Evolutionary conservation across 129 eudicot species (phyloP).

Genomic region (Daucus carota): DNA sequence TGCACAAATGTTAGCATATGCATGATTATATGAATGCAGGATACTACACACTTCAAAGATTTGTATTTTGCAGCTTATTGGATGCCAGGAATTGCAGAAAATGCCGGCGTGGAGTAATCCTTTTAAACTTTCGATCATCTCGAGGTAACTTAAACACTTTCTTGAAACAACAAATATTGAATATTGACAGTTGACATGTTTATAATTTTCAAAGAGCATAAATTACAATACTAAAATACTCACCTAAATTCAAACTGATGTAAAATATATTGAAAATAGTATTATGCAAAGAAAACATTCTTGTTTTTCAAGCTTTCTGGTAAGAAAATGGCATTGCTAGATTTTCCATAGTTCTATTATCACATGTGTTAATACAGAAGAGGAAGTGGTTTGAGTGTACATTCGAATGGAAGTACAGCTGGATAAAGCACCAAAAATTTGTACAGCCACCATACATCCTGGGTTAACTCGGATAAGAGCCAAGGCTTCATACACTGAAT

Average conservation of each 20-base stretch:
- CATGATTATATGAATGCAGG: not conserved
- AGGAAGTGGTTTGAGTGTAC: not conserved
- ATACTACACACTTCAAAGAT: not conserved
- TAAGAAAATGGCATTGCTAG: conserved; percentile 1
- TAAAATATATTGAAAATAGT: not conserved
- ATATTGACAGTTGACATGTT: not conserved
- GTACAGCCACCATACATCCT: not conserved
- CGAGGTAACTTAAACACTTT: not conserved
- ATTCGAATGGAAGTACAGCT: conserved; percentile 1
- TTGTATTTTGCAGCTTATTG: not conserved
- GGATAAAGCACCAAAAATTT: not conserved
- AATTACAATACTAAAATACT: not conserved
- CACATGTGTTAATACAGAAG: not conserved
- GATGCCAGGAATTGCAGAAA: not conserved
- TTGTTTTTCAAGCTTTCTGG: not conserved
- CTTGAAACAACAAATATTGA: not conserved
- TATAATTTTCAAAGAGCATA: not conserved
- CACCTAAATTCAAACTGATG: not conserved
- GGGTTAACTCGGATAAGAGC: not conserved
- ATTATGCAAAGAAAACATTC: not conserved
- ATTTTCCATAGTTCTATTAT: not conserved
- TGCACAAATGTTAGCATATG: not conserved
- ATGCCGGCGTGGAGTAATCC: not conserved
- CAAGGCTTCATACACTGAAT: not conserved
- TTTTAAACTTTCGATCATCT: not conserved